phyloP scores from a whole-genome alignment of 2,329 filamentous ascomycete genomes.

The Lomentospora prolificans region DNA sequence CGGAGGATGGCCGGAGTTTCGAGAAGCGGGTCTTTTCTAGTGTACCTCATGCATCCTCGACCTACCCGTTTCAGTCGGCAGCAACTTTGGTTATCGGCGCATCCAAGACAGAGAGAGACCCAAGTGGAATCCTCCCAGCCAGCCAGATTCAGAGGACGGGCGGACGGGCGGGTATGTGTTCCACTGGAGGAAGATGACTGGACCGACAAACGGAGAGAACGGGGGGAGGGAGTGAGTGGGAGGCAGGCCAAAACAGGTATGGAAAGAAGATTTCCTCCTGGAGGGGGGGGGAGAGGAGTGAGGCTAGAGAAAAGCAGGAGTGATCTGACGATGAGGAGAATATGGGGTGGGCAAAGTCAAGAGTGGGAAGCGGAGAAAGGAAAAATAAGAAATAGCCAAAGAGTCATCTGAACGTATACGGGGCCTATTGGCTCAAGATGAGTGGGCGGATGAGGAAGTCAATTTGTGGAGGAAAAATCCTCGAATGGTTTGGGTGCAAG shows the following conservation, averaged over 20 bases:
- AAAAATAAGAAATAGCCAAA: background rate
- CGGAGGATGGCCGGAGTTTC: conserved; percentile 1
- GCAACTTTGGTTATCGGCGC: background rate
- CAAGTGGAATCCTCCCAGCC: too few species aligned
- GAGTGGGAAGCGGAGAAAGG: background rate
- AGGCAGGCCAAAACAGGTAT: background rate
- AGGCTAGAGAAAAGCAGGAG: background rate
- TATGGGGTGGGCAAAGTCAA: background rate
- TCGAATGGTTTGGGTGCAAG: background rate
- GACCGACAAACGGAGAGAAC: background rate
- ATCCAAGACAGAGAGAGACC: too few species aligned
- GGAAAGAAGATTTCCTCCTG: background rate
- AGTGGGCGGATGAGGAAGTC: background rate
- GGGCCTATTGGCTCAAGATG: background rate
- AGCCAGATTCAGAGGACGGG: too few species aligned
- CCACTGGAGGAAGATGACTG: background rate
- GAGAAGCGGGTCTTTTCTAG: background rate
- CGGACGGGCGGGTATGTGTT: background rate
- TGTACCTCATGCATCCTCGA: background rate
- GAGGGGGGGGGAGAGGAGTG: background rate
- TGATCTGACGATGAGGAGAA: background rate
- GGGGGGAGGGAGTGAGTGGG: background rate
- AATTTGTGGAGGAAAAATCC: background rate
- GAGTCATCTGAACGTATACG: background rate
- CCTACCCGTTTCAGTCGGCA: background rate